phyloP scores from a whole-genome alignment of 805 yeast species.

The Candida namnaoensis region DNA sequence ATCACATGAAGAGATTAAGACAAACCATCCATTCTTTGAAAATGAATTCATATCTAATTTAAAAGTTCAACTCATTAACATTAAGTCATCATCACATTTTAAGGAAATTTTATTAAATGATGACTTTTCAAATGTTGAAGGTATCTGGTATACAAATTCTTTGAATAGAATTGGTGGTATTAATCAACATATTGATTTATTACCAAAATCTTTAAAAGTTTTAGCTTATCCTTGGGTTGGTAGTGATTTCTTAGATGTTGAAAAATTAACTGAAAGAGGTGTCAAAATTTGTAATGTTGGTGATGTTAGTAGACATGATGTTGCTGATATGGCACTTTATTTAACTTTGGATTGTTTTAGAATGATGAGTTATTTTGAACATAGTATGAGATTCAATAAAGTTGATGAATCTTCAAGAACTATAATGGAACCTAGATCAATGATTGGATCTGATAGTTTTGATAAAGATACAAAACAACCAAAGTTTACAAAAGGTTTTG shows the following conservation, averaged over 20 bases:
- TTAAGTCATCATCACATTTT: neutral
- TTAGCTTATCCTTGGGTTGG: conserved; percentile 57
- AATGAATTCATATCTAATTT: neutral
- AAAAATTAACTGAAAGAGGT: conserved; percentile 32
- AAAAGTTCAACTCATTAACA: neutral
- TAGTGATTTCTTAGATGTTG: conserved; percentile 41
- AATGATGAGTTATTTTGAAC: conserved; percentile 39
- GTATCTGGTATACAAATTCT: conserved; percentile 49
- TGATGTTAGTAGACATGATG: conserved; percentile 52
- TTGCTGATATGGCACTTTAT: conserved; percentile 62
- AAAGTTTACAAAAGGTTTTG: too few relatives aligned
- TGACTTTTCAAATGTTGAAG: conserved; percentile 12
- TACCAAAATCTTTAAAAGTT: conserved; percentile 39
- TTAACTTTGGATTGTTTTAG: conserved; percentile 55
- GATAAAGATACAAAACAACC: conserved; percentile 23
- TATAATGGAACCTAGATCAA: conserved; percentile 36
- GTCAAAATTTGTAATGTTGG: conserved; percentile 57
- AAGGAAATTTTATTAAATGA: too few relatives aligned
- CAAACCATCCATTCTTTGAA: too few relatives aligned
- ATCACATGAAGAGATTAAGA: neutral
- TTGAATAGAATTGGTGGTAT: conserved; percentile 41
- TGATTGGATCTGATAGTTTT: conserved; percentile 24
- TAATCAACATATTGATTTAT: conserved; percentile 30
- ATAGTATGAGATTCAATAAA: conserved; percentile 28
- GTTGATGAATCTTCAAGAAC: too few relatives aligned